Evolutionary conservation across 2,329 filamentous ascomycete species (phyloP), one percentile per base, ranked within the genome.

Genomic region (Ophidiomyces ophidiicola): DNA sequence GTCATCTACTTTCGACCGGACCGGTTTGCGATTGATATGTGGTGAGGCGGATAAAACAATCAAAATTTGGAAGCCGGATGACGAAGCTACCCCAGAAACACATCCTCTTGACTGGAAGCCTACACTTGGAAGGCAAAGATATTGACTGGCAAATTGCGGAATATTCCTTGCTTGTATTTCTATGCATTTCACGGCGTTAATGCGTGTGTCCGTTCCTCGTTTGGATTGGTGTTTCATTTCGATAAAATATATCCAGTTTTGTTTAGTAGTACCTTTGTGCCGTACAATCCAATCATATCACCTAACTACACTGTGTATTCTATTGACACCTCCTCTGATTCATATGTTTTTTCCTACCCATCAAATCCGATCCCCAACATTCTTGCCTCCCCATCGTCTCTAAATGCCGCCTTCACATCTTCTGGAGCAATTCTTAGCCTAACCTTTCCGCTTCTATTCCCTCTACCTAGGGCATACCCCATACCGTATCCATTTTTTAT

Each of bases 11-110:
- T 98, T 93, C 56, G 90, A 98, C 55, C 74, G 74, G 44, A 94
- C 87, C 0, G 90, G 90, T 0, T 56, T 94, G 53, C 75, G 90
- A 50, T 67, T 98, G 50, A 93, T 98, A 47, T 87, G 82, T 14
- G 92, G 92, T 32, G 90, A 98, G 63, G 84, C 86, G 4, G 90
- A 98, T 59, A 98, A 98, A 71, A 94, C 87, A 0, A 94, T 94
- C 60, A 96, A 98, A 72, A 76, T 98, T 42, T 98, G 90, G 90
- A 92, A 87, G 61, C 82, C 80, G 50, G 90, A 98, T 58, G 84
- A 92, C 32, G 75, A 80, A 38, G 90, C 90, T 12, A 94, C 88
- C 0, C 81, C 82, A 25, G 85, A 96, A 59, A 82, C 82, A 1
- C 86, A 96, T 62, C 90, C 90, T 2, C 61, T 98, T 30, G 80